Evolutionary conservation across 78 protist genomes (phyloP).

Genomic region (Dictyostelium firmibasis): DNA sequence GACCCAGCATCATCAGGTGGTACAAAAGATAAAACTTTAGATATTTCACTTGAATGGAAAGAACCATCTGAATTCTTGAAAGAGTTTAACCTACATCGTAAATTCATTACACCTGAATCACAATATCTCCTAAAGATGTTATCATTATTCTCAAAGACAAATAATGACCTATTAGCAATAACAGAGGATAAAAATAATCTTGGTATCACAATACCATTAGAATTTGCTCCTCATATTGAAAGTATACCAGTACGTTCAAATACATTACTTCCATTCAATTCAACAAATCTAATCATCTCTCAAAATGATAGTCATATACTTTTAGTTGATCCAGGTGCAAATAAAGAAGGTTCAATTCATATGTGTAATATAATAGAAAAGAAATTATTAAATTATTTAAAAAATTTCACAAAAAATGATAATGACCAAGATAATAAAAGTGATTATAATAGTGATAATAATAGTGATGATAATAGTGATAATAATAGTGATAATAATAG

Average conservation of each 20-base stretch:
- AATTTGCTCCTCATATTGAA: slow-evolving; percentile 56
- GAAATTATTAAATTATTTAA: not conserved
- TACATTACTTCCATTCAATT: slow-evolving; percentile 22
- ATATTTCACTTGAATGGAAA: not conserved
- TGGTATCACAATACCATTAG: not conserved
- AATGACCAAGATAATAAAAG: not conserved
- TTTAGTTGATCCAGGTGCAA: slow-evolving; percentile 64
- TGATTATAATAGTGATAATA: not conserved
- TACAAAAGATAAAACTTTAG: not conserved
- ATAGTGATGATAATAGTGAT: not conserved
- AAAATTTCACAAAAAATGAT: not conserved
- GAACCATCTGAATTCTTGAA: not conserved
- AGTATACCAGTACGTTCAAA: slow-evolving; percentile 32
- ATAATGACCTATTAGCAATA: not conserved
- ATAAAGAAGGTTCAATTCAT: slow-evolving; percentile 9
- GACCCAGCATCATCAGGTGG: not conserved
- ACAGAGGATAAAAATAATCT: not conserved
- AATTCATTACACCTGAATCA: not conserved
- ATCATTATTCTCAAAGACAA: not conserved
- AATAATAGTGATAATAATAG: not conserved
- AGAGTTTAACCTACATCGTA: not conserved
- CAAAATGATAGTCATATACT: not conserved
- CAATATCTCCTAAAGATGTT: not conserved
- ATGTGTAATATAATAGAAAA: slow-evolving; percentile 17
- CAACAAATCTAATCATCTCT: slow-evolving; percentile 30